Conservation (phyloP, 2,329 filamentous ascomycete genomes). For the Aspergillaceae sp. region DNA sequence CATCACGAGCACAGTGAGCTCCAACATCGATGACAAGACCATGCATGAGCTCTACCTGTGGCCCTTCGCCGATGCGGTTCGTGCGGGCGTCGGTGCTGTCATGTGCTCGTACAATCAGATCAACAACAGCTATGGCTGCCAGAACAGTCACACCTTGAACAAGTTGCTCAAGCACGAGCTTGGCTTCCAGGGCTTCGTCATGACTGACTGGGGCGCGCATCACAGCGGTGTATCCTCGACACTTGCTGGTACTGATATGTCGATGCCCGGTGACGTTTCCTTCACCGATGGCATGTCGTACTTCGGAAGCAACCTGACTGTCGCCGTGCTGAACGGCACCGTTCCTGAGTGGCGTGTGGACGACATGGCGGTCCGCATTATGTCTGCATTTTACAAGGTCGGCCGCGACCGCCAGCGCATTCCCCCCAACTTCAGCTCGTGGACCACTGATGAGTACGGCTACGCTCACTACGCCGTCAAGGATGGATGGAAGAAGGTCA, state of each 20-base stretch:
- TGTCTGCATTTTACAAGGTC: conserved; percentile 57
- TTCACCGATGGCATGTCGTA: conserved; percentile 66
- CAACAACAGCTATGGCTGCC: conserved; percentile 60
- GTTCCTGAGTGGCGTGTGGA: conserved; percentile 79
- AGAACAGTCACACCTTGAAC: conserved; percentile 54
- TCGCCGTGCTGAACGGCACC: conserved; percentile 82
- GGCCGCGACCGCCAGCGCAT: conserved; percentile 45
- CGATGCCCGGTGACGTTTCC: conserved; percentile 71
- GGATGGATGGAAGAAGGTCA: conserved; percentile 56
- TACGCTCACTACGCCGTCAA: conserved; percentile 56
- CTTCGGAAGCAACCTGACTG: conserved; percentile 81
- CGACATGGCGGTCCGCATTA: conserved; percentile 81
- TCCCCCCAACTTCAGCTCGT: conserved; percentile 77
- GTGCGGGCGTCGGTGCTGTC: conserved; percentile 54
- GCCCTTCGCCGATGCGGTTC: conserved; percentile 62
- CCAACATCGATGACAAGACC: conserved; percentile 56
- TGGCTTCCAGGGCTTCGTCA: conserved; percentile 64
- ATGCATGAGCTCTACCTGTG: conserved; percentile 57
- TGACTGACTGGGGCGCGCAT: conserved; percentile 69
- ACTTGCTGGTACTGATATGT: conserved; percentile 67
- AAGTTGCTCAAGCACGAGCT: conserved; percentile 60
- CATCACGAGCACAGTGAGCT: conserved; percentile 53
- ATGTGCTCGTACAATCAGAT: conserved; percentile 70
- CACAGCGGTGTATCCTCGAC: conserved; percentile 61
- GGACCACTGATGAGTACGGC: conserved; percentile 69